Base-by-base conservation (phyloP, 1,139 yeast genomes). In the Arxiozyma telluris region DNA sequence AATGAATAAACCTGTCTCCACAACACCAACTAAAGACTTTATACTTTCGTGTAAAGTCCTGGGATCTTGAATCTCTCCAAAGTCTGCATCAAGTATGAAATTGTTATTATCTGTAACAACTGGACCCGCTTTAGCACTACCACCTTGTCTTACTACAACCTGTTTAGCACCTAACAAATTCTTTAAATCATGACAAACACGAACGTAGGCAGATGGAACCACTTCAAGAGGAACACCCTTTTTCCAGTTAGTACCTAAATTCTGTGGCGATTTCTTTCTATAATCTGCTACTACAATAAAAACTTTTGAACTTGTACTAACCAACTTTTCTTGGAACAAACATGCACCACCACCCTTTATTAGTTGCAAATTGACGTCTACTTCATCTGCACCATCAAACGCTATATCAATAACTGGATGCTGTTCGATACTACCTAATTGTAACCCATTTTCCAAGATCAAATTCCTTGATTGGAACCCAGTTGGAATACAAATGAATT, bases 301-400 rank as follows among this genome's bases (percentile, higher is more conserved):
- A 64, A 80, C 80, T 55, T 79, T 74, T 3, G 97, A 84, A 57
- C 91, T 82, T 51, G 82, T 77, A 12, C 97, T 96, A 18, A 94
- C 96, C 54, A 94, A 77, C 72, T 94, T 94, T 71, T 94, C 99
- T 73, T 93, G 98, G 75, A 94, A 86, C 59, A 90, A 76, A 71
- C 99, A 94, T 1, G 97, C 99, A 44, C 99, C 99, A 50, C 99
- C 99, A 59, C 99, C 99, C 73, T 94, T 94, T 70, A 94, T 94
- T 64, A 93, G 82, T 67, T 90, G 88, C 63, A 93, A 77, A 21
- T 77, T 67, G 8, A 80, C 67, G 68, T 93, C 98, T 54, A 91
- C 94, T 70, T 94, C 99, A 71, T 94, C 99, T 9, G 98, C 98
- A 47, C 99, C 99, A 70, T 94, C 99, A 68, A 94, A 93, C 3